phyloP scores from a whole-genome alignment of 148 eudicot species.

The Arbutus unedo region DNA sequence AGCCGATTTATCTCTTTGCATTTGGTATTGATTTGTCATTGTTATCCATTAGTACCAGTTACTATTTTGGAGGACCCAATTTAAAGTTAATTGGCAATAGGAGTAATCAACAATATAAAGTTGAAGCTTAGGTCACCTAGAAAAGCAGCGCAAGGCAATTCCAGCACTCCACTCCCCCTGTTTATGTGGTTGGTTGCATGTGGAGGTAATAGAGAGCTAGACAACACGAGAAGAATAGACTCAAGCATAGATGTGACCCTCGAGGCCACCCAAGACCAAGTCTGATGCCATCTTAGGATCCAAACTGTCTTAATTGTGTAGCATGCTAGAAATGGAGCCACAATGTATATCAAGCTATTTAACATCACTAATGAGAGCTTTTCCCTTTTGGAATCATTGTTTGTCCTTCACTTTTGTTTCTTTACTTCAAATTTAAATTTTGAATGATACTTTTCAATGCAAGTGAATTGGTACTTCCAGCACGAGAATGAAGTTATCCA shows the following conservation, averaged over 20 bases:
- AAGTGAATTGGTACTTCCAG: neutral
- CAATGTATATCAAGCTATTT: neutral
- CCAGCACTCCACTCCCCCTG: neutral
- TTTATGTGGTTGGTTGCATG: neutral
- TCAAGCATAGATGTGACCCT: neutral
- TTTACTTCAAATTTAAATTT: neutral
- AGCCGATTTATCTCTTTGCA: conserved; percentile 24
- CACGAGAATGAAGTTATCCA: neutral
- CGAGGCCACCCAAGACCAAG: neutral
- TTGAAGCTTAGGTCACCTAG: neutral
- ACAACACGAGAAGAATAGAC: neutral
- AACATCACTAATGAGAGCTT: neutral
- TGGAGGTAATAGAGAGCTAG: neutral
- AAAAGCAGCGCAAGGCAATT: neutral
- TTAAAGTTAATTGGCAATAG: neutral
- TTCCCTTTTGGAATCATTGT: neutral
- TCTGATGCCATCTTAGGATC: neutral
- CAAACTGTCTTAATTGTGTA: neutral
- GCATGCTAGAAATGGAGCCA: neutral
- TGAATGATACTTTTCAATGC: neutral
- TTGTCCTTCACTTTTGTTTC: neutral
- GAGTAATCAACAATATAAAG: neutral
- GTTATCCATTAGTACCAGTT: neutral
- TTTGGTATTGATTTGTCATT: neutral
- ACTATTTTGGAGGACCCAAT: neutral